A percentile compares a stretch with the other conserved stretches of the same genome.
phyloP scores from a whole-genome alignment of 1,284 basidiomycete species.

The Blastosporella zonata region DNA sequence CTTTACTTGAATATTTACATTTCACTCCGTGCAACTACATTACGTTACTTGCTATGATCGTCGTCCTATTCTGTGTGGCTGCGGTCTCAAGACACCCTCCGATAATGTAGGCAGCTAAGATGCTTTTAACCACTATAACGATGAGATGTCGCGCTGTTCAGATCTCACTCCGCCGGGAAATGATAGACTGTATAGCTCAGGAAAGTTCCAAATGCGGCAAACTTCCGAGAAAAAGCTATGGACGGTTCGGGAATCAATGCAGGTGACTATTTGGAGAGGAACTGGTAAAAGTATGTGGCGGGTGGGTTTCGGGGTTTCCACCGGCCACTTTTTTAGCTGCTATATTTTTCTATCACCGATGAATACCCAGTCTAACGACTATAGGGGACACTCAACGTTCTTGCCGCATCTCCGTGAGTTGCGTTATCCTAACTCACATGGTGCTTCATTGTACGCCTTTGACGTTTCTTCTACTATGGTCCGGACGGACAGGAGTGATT shows the following conservation, averaged over 20 bases:
- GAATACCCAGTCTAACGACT: background rate
- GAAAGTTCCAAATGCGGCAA: background rate
- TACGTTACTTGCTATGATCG: background rate
- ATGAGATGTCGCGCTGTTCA: background rate
- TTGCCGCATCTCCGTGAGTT: background rate
- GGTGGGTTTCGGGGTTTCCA: background rate
- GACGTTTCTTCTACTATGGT: constrained; percentile 6
- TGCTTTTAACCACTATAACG: background rate
- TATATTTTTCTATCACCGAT: background rate
- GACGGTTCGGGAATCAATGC: background rate
- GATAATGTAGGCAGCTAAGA: background rate
- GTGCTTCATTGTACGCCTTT: background rate
- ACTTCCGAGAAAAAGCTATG: background rate
- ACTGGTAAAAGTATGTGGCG: background rate
- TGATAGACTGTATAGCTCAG: background rate
- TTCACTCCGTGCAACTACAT: background rate
- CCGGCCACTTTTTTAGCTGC: background rate
- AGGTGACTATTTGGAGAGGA: background rate
- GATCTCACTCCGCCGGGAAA: background rate
- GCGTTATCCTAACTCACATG: constrained; percentile 2
- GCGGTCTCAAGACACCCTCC: background rate
- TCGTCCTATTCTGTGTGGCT: background rate
- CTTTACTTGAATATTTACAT: too few relatives aligned
- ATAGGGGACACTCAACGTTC: background rate
- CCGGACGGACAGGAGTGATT: constrained; percentile 14